Percentiles rank a stretch among this genome's conserved stretches.
Conservation (phyloP, 768 basidiomycete genomes). For the Ephemerocybe angulata region DNA sequence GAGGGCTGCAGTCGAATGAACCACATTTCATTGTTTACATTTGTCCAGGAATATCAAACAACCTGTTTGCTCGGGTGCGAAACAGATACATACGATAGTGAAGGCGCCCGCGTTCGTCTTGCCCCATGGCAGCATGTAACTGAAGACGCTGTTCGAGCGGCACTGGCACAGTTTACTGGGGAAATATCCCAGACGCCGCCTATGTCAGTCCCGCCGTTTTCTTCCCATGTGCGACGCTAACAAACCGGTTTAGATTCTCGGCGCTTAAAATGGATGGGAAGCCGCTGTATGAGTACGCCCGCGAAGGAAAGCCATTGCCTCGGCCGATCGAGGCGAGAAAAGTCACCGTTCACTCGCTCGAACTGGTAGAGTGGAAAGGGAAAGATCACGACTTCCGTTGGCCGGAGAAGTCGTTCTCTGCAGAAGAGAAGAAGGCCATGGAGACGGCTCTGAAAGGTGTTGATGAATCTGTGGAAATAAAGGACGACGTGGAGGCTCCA, state of each 20-base stretch:
- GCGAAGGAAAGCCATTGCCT: constrained; percentile 85
- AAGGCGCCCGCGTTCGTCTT: constrained; percentile 75
- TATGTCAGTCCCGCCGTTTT: constrained; percentile 51
- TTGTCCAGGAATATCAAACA: constrained; percentile 78
- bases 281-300: constrained; percentile 93
- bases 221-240: neutral
- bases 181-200: constrained; percentile 90
- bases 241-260: constrained; percentile 66
- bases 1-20: constrained; percentile 9
- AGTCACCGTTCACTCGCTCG: constrained; percentile 77
- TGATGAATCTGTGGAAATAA: constrained; percentile 35
- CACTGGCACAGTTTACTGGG: constrained; percentile 73
- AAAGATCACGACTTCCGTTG: constrained; percentile 69
- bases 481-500: constrained; percentile 35
- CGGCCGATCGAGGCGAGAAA: constrained; percentile 88
- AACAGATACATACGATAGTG: constrained; percentile 91
- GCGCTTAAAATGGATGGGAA: constrained; percentile 98
- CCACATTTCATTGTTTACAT: neutral
- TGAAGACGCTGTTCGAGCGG: constrained; percentile 63
- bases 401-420: constrained; percentile 68
- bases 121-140: constrained; percentile 86
- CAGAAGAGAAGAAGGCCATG: constrained; percentile 67
- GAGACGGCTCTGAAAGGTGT: constrained; percentile 56
- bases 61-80: constrained; percentile 91
- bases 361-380: constrained; percentile 77